Evolutionary conservation across 768 basidiomycete genomes (phyloP), one percentile per base, ranked within the genome.

Genomic region (Lactifluus piperatus): DNA sequence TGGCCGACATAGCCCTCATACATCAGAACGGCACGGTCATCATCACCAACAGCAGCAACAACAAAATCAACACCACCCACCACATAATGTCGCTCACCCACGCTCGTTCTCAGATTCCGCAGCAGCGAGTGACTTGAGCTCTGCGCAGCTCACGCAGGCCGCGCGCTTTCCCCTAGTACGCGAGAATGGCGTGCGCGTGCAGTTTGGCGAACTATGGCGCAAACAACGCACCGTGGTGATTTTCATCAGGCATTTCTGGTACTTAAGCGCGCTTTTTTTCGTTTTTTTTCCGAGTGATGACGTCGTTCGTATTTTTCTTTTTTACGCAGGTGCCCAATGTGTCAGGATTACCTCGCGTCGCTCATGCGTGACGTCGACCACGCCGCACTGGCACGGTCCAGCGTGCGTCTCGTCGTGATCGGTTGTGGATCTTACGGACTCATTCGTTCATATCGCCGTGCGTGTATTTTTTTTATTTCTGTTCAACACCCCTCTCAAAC

Each of bases 201-300:
- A 72, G 36, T 92, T 94, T 61, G 85, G 87, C 0, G 79, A 84
- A 24, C 70, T 95, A 41, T 84, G 86, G 66, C 75, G 67, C 47
- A 69, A 75, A 11, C 74, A 76, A 62, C 79, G 75, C 68, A 86
- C 85, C 0, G 78, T 93, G 62, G 83, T 92, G 53, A 72, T 93
- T 43, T 95, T 95, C 74, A 85, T 97, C 62, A 77, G 93, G 44
- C 89, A 92, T 71, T 93, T 93, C 72, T 89, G 85, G 88, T 80
- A 51, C n/a, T n/a, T 58, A 70, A 5, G n/a, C 36, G 2, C 30
- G 8, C 8, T 13, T 22, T 36, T 46, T 10, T 9, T 29, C 16
- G 22, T 27, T 64, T n/a, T n/a, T n/a, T n/a, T n/a, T n/a, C n/a
- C n/a, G n/a, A n/a, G n/a, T n/a, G n/a, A n/a, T n/a, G n/a, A 51